These are phyloP conservation scores for Chalciporus chontae DNA, from an alignment of 768 basidiomycete genomes.

Conservation along the genomic window DNA sequence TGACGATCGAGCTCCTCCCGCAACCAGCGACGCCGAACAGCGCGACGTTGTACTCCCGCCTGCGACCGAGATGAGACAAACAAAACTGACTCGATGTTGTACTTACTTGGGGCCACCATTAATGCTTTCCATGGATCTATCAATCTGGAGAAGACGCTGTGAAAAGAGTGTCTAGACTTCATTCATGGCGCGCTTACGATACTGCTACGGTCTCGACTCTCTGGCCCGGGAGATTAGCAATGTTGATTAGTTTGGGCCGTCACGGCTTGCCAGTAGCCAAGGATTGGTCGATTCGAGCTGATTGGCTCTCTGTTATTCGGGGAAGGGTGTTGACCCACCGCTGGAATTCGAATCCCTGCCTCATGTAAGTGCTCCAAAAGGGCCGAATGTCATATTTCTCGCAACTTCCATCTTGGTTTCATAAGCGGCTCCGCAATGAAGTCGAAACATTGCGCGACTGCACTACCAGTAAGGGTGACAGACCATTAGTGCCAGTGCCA, in stretches of 20 bases:
- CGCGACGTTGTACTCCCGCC: slow-evolving; percentile 9
- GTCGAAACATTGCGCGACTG: too few species aligned
- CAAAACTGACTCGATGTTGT: background rate
- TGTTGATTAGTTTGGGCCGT: too few species aligned
- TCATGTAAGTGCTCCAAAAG: background rate
- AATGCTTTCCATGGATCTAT: background rate
- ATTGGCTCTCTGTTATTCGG: background rate
- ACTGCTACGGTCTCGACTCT: background rate
- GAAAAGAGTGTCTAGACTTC: too few species aligned
- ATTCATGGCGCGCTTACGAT: too few species aligned
- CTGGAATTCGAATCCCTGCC: background rate
- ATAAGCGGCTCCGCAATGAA: background rate
- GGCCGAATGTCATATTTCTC: background rate
- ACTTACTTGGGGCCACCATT: background rate
- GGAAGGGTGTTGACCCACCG: background rate
- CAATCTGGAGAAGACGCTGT: background rate
- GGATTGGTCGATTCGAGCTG: background rate
- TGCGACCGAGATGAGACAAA: background rate
- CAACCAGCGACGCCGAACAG: slow-evolving; percentile 15
- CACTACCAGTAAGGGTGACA: too few species aligned
- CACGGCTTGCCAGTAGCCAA: too few species aligned
- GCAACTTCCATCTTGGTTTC: too few species aligned
- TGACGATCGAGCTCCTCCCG: slow-evolving; percentile 21
- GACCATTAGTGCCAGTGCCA: too few species aligned
- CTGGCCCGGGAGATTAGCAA: background rate